Base-by-base conservation (phyloP, 1,284 basidiomycete genomes). In the Irpex sp. region DNA sequence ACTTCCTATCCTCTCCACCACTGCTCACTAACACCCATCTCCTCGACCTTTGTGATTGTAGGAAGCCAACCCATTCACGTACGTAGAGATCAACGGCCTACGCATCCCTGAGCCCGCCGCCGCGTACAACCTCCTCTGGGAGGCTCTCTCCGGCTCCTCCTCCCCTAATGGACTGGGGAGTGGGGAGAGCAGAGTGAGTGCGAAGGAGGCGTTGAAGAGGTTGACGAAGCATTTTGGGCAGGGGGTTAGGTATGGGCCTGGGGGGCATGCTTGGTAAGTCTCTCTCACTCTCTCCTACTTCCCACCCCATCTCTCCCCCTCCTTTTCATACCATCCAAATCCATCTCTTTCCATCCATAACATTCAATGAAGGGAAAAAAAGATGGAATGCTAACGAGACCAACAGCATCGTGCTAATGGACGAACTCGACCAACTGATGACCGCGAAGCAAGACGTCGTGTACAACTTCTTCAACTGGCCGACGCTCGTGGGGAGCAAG, bases 391-490 rank as follows among this genome's bases (percentile, higher is more conserved):
- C 39, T 46, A 6, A 46, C 11, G 39, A 43, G 8, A 15, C 0
- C 1, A 6, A 19, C 69, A 98, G 95, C 63, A 92, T 99, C 4
- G 94, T 99, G 3, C 80, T 99, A 26, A 98, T 99, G 93, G 97
- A 99, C 73, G 97, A 99, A 76, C 83, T 99, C 1, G 97, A 99
- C 76, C 97, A 98, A 74, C 83, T 99, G 37, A 88, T 99, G 66
- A 98, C 97, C 0, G 82, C 90, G 21, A 97, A 97, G 72, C 97
- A 99, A 76, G 96, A 98, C 68, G 97, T 99, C 1, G 93, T 99
- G 49, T 99, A 99, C 78, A 98, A 98, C 74, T 97, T 99, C 77
- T 99, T 99, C 84, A 98, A 98, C 74, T 99, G 97, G 97, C 97
- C 97, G 1, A 96, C 94, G 8, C 81, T 97, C 63, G 83, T 86